Base-by-base conservation (phyloP, 2,329 filamentous ascomycete species). In the Dichotomopilus funicola region DNA sequence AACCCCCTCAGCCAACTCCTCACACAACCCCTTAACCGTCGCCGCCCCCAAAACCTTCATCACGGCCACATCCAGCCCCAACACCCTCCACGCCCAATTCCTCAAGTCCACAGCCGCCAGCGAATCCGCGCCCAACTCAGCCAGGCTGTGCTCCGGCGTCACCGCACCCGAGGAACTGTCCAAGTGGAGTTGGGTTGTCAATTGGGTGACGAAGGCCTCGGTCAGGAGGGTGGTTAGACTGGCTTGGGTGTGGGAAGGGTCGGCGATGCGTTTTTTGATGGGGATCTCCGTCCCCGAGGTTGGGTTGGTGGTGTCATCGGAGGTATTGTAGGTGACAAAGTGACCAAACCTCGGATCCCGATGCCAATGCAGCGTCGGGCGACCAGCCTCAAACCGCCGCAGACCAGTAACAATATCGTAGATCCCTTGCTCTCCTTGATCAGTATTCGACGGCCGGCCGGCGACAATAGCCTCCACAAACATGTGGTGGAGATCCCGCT, bases 401-500 rank as follows among this genome's bases (percentile, higher is more conserved):
- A 76, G 59, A 10, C 74, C 74, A 0, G 72, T 72, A 0, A 70
- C 73, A 46, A 75, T 66, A 59, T 74, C 71, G 54, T 64, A 56
- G 6, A 70, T 59, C 2, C 5, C 43, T 45, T 13, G 11, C 9
- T 37, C 19, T 3, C 19, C 19, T 63, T 60, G 1, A 42, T 48
- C 0, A 42, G 38, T 3, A 49, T 55, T 0, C 13, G 45, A 19
- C 1, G 73, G 71, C 6, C 64, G 67, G 4, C 77, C 75, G 0
- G 71, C 70, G 0, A 69, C 63, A 33, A 81, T 73, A 5, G 77
- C 76, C 62, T 81, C 77, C 7, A 78, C 69, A 57, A 81, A 77
- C 67, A 77, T 72, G 59, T 77, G 73, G 59, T 79, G 76, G 12
- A 80, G 62, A 52, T 79, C 76, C 3, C 71, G 68, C 63, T 81